Base-by-base conservation (phyloP, 495 filamentous ascomycete species). In the Rostrohypoxylon terebratum region DNA sequence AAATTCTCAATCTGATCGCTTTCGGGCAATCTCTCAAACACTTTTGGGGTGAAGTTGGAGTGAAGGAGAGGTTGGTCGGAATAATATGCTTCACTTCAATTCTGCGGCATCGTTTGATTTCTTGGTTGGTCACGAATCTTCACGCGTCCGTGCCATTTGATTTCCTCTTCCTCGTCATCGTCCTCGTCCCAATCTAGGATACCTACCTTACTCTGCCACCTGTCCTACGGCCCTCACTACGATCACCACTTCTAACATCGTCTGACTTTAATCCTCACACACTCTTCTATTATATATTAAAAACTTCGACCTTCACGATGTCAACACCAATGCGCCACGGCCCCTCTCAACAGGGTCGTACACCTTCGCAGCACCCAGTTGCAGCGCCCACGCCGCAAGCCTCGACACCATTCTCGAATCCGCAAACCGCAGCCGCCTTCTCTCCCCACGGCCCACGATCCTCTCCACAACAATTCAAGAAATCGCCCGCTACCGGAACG, bases 391-490 rank as follows among this genome's bases (percentile, higher is more conserved):
- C 86, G 4, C 86, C 85, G 6, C 84, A 86, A 33, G 84, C 84
- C 14, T 88, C 86, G 50, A 87, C 86, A 2, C 86, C 86, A 16
- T 87, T 87, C 74, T 87, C 86, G 2, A 79, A 75, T 23, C 76
- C 74, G 23, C 75, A 71, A 58, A 77, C 80, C 42, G 84, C 82
- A 42, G 79, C 82, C 55, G 83, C 81, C 14, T 83, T 88, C 64
- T 88, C 86, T 0, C 86, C 86, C 8, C 78, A 77, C 34, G 82
- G 84, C 54, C 75, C 82, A 48, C 77, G 82, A 9, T 84, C 83
- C 31, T 88, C 86, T 33, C 86, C 86, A 4, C 85, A 87, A 75
- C 84, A 86, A 58, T 75, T 84, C 28, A 87, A 87, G 79, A 87
- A 87, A 63, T 87, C 85, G 4, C 86, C 86, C 28, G 80, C 78